These are phyloP conservation scores for Alternaria incomplexa DNA, from an alignment of 2,329 filamentous ascomycete genomes.

Conservation along the genomic window DNA sequence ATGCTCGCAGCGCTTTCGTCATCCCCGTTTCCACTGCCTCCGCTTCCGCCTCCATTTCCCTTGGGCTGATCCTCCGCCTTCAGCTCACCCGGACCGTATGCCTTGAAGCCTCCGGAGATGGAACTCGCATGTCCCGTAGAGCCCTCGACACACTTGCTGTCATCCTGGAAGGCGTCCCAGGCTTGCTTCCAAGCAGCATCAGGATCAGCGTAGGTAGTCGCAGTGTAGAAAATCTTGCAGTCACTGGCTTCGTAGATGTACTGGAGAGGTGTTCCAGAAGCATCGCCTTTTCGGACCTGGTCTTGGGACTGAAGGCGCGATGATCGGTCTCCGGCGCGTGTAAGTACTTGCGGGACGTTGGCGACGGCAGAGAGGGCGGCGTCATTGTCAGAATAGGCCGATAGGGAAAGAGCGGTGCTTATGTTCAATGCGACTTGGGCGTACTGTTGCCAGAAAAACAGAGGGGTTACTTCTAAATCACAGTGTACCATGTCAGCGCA, in stretches of 20 bases:
- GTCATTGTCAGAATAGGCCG: slow-evolving; percentile 12
- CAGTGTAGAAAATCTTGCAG: slow-evolving; percentile 66
- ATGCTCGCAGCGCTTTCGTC: not conserved
- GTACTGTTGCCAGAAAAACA: slow-evolving; percentile 21
- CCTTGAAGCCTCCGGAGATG: slow-evolving; percentile 35
- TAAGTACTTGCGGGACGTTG: slow-evolving; percentile 18
- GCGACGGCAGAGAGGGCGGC: slow-evolving; percentile 15
- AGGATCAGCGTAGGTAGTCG: slow-evolving; percentile 58
- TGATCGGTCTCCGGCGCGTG: slow-evolving; percentile 20
- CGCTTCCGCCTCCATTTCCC: not conserved
- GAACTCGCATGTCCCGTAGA: slow-evolving; percentile 28
- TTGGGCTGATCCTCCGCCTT: slow-evolving; percentile 25
- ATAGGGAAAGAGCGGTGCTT: slow-evolving; percentile 10
- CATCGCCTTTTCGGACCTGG: slow-evolving; percentile 37
- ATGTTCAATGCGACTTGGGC: slow-evolving; percentile 25
- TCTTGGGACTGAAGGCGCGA: slow-evolving; percentile 30
- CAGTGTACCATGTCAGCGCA: not conserved
- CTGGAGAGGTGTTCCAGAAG: slow-evolving; percentile 56
- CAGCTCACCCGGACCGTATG: slow-evolving; percentile 27
- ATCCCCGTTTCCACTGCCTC: not conserved
- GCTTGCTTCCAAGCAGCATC: slow-evolving; percentile 58
- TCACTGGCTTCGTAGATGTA: slow-evolving; percentile 67
- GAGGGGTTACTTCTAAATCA: slow-evolving; percentile 26
- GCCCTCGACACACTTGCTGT: slow-evolving; percentile 31
- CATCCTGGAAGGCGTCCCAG: slow-evolving; percentile 28